Evolutionary conservation across 345 rosid species (phyloP).

Genomic region (Eucalyptus fibrosa): DNA sequence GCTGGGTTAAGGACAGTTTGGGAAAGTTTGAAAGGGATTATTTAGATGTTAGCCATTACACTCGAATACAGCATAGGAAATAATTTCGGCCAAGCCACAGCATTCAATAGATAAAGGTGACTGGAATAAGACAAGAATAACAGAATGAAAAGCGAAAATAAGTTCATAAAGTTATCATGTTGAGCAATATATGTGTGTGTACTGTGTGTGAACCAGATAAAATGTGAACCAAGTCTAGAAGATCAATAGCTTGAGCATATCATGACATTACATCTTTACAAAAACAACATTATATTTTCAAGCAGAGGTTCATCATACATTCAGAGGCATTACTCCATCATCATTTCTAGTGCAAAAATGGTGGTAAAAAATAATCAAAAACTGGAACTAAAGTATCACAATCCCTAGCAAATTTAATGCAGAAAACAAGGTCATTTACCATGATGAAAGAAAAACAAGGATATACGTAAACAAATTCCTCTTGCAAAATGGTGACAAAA

Average conservation of each 20-base stretch:
- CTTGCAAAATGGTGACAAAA: neutral
- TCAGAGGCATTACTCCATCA: neutral
- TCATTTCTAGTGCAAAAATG: neutral
- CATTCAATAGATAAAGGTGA: neutral
- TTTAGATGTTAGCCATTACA: neutral
- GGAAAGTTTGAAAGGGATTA: neutral
- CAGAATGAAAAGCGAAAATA: neutral
- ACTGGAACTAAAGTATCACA: neutral
- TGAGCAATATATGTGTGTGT: neutral
- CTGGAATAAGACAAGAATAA: neutral
- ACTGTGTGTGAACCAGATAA: neutral
- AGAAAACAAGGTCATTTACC: neutral
- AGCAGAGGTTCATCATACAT: neutral
- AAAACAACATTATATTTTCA: neutral
- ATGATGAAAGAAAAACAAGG: neutral
- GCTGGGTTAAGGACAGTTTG: neutral
- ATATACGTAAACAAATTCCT: conserved; percentile 27
- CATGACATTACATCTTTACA: neutral
- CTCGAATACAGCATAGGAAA: neutral
- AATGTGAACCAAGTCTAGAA: neutral
- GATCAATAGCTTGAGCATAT: neutral
- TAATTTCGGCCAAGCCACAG: neutral
- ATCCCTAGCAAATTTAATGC: neutral
- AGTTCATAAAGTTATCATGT: neutral
- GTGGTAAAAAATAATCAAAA: neutral